Evolutionary conservation across 805 yeast genomes (phyloP), one percentile per base, ranked within the genome.

Genomic region (Zygoascus tannicola): DNA sequence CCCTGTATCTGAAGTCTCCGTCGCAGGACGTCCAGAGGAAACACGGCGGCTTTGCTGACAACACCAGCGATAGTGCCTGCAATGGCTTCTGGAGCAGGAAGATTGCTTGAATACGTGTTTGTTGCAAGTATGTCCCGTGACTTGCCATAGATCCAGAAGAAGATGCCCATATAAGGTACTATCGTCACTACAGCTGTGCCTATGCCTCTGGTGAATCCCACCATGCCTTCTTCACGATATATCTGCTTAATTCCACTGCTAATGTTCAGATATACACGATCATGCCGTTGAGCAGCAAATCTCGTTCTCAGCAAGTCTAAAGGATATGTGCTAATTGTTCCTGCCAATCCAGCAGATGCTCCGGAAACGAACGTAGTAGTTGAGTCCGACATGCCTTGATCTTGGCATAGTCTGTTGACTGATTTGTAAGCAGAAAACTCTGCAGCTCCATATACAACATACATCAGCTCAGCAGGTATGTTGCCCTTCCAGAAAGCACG

Each of bases 401-500:
- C 45, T 1, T 61, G 48, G n/a, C 80, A 55, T 18, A 60, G 40
- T 4, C 56, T 60, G 57, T 80, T 84, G 26, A 76, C 62, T 0
- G 69, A 57, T 1, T 86, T 69, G 55, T 81, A 85, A 1, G 84
- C 65, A 1, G 90, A 69, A 63, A 92, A 92, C 60, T 92, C 97
- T 0, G 76, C 65, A 0, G 85, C 85, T 10, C 97, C 96, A 55
- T 90, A 92, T 8, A 83, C 52, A 12, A 90, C 66, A 56, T 92
- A 92, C 78, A 92, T 75, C 32, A 78, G 60, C 50, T 86, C 86
- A 0, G 97, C 98, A 0, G 98, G 95, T 0, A 85, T 71, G 58
- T 92, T 92, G 0, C 98, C 98, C 59, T 87, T 88, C 97, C 97
- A 92, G n/a, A 90, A 68, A 0, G 86, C 90, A 5, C 61, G 48